Conservation (phyloP, 345 rosid genomes). For the Gossypium australe region DNA sequence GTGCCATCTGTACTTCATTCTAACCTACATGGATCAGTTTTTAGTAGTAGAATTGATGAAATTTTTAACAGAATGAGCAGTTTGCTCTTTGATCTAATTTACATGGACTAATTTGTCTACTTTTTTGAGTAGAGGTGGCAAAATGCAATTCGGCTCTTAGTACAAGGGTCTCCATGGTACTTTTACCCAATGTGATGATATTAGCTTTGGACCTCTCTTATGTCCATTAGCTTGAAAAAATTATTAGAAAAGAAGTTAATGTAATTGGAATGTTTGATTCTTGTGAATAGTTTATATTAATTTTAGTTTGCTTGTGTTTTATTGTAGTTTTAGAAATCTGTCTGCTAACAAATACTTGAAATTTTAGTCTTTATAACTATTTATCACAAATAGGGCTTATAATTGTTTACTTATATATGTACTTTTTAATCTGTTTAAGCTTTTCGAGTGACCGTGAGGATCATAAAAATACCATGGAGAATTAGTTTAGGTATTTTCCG, state of each 20-base stretch:
- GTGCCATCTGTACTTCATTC: no score
- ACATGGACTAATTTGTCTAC: no score
- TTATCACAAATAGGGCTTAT: not conserved
- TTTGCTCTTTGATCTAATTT: no score
- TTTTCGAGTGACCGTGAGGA: not conserved
- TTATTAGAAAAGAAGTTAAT: not conserved
- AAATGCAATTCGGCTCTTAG: no score
- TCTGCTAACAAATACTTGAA: not conserved
- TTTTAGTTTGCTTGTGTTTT: not conserved
- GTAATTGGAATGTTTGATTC: not conserved
- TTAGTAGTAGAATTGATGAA: no score
- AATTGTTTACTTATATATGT: not conserved
- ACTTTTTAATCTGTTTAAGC: not conserved
- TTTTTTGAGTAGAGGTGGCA: no score
- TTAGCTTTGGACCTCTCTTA: not conserved
- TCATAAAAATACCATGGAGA: not conserved
- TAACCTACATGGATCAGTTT: no score
- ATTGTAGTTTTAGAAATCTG: not conserved
- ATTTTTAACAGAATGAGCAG: no score
- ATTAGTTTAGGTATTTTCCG: not conserved
- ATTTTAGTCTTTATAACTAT: not conserved
- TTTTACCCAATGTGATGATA: not conserved
- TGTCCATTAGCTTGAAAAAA: not conserved
- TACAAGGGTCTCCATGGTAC: no score
- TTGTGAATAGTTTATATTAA: not conserved